A percentile compares a stretch with the other conserved stretches of the same genome.
Conservation (phyloP, 2,329 filamentous ascomycete genomes). For the Microthyrium microscopicum region DNA sequence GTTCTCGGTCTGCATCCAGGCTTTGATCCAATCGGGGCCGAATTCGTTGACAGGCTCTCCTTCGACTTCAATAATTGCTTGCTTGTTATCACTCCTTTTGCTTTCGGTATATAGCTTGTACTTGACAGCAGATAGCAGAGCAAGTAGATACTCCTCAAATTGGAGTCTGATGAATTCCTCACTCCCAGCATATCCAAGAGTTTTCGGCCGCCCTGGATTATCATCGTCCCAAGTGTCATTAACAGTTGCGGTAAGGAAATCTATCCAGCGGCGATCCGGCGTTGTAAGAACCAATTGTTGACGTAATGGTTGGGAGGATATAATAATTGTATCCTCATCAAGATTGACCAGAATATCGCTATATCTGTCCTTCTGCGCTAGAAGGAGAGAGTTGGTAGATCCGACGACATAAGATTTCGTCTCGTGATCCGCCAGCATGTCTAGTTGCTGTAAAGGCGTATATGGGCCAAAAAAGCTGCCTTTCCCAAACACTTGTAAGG, state of each 20-base stretch:
- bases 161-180: constrained; percentile 96
- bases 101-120: constrained; percentile 45
- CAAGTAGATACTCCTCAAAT: constrained; percentile 91
- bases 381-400: constrained; percentile 82
- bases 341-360: constrained; percentile 94
- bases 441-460: constrained; percentile 87
- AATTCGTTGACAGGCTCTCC: constrained; percentile 79
- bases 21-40: constrained; percentile 66
- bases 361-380: constrained; percentile 90
- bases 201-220: constrained; percentile 80
- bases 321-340: constrained; percentile 72
- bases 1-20: constrained; percentile 78
- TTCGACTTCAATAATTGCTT: constrained; percentile 46
- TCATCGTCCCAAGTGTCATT: constrained; percentile 93
- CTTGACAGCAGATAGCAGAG: constrained; percentile 74
- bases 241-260: constrained; percentile 82
- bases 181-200: constrained; percentile 83
- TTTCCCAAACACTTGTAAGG: constrained; percentile 89
- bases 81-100: constrained; percentile 37
- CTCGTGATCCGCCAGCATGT: constrained; percentile 79
- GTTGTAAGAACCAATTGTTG: constrained; percentile 61
- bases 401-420: constrained; percentile 97
- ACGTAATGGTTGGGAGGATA: constrained; percentile 64
- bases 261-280: constrained; percentile 89
- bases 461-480: constrained; percentile 93